Conservation (phyloP, 495 filamentous ascomycete species). For the Trichoderma parareesei region DNA sequence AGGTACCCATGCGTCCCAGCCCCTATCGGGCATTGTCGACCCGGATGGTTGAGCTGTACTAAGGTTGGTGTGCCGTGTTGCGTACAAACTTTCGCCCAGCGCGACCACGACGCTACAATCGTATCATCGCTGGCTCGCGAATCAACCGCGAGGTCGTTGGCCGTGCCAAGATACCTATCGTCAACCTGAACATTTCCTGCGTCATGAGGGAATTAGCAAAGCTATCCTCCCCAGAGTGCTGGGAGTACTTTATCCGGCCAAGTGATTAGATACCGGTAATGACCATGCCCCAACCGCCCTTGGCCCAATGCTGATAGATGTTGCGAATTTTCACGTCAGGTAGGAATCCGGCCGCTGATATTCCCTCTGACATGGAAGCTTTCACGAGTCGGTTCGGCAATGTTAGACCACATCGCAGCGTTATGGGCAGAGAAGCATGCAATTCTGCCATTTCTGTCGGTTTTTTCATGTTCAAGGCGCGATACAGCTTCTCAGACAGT, state of each 20-base stretch:
- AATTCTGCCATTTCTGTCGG: neutral
- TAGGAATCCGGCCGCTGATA: neutral
- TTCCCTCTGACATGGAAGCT: conserved; percentile 21
- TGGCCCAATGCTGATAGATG: conserved; percentile 40
- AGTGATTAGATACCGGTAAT: conserved; percentile 22
- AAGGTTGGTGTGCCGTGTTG: conserved; percentile 40
- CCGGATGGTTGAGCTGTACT: conserved; percentile 51
- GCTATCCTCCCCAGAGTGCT: too few species aligned
- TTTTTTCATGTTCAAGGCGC: too few species aligned
- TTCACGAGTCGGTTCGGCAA: conserved; percentile 47
- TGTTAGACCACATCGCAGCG: conserved; percentile 42
- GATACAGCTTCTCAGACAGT: too few species aligned
- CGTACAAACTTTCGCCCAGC: conserved; percentile 39
- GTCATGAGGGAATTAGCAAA: too few species aligned
- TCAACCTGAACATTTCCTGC: conserved; percentile 49
- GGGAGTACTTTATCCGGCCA: too few species aligned
- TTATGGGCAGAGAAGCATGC: conserved; percentile 33
- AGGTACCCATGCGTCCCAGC: too few species aligned
- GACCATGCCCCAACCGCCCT: conserved; percentile 43
- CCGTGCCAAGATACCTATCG: conserved; percentile 37
- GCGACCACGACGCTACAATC: conserved; percentile 32
- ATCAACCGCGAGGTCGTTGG: conserved; percentile 29
- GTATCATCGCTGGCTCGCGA: too few species aligned
- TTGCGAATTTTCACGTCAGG: conserved; percentile 14
- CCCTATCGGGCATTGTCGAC: conserved; percentile 42